A percentile compares a stretch with the other conserved stretches of the same genome.
Evolutionary conservation across 2,329 filamentous ascomycete genomes (phyloP).

Genomic region (Daldinia eschscholtzii): DNA sequence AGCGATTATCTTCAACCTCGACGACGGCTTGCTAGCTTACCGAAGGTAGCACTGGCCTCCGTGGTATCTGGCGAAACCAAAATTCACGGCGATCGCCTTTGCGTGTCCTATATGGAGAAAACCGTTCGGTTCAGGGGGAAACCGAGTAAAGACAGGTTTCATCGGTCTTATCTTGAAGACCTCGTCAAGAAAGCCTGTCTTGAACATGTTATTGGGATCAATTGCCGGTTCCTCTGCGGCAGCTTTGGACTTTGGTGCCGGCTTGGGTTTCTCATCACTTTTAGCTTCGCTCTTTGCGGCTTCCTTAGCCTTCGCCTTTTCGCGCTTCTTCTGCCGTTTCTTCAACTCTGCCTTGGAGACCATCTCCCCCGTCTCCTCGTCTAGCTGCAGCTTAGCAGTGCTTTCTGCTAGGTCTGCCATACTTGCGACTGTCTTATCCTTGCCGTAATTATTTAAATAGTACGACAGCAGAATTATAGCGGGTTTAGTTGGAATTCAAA

Average conservation of each 20-base stretch:
- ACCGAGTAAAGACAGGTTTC: constrained; percentile 75
- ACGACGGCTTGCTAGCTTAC: constrained; percentile 27
- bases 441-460: neutral
- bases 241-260: constrained; percentile 58
- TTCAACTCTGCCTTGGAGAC: constrained; percentile 74
- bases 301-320: constrained; percentile 61
- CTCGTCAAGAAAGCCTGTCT: constrained; percentile 79
- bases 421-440: constrained; percentile 22
- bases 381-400: constrained; percentile 70
- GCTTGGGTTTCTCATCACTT: constrained; percentile 49
- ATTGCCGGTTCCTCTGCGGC: constrained; percentile 61
- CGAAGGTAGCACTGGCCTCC: constrained; percentile 82
- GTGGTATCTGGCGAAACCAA: constrained; percentile 90
- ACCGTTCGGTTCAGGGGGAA: constrained; percentile 91
- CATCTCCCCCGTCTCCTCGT: constrained; percentile 75
- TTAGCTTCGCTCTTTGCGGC: constrained; percentile 45
- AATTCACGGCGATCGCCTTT: constrained; percentile 96
- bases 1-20: neutral
- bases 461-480: neutral
- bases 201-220: constrained; percentile 79
- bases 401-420: constrained; percentile 60
- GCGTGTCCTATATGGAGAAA: constrained; percentile 94
- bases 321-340: constrained; percentile 70
- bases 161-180: constrained; percentile 77
- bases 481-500: neutral